These are phyloP conservation scores for Monosporascus cannonballus DNA, from an alignment of 2,329 filamentous ascomycete genomes.

Conservation along the genomic window DNA sequence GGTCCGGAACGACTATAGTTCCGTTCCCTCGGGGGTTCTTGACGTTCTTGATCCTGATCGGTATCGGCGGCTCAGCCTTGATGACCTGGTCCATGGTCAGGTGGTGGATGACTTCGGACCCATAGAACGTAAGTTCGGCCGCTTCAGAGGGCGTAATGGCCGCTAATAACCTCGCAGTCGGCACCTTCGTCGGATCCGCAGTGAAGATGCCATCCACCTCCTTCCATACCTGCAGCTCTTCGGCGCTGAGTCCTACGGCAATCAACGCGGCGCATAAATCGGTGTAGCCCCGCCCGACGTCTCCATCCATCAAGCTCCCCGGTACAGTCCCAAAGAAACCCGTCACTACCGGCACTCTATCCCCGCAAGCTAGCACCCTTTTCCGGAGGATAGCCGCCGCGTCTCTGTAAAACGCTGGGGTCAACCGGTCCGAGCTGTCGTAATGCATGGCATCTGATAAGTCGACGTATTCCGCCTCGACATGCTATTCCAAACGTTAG, in stretches of 20 bases:
- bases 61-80: conserved; percentile 70
- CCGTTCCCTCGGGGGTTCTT: conserved; percentile 76
- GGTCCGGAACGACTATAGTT: conserved; percentile 78
- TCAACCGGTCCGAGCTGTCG: conserved; percentile 52
- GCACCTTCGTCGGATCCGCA: conserved; percentile 76
- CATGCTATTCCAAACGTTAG: conserved; percentile 43
- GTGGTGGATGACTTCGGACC: conserved; percentile 95
- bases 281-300: conserved; percentile 92
- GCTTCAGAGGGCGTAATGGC: conserved; percentile 92
- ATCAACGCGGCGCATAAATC: conserved; percentile 91
- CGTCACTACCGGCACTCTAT: conserved; percentile 72
- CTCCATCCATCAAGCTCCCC: conserved; percentile 78
- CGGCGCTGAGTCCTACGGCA: conserved; percentile 79
- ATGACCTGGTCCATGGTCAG: conserved; percentile 98
- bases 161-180: conserved; percentile 82
- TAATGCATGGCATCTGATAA: conserved; percentile 75
- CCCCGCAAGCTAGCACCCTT: conserved; percentile 58
- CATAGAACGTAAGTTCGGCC: conserved; percentile 90
- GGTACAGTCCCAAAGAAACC: conserved; percentile 95
- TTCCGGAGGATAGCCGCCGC: conserved; percentile 55
- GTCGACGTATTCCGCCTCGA: conserved; percentile 86
- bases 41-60: conserved; percentile 87
- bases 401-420: conserved; percentile 63
- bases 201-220: conserved; percentile 94
- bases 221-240: conserved; percentile 97